phyloP scores from a whole-genome alignment of 1,284 basidiomycete species.

The Ganoderma lucidum region DNA sequence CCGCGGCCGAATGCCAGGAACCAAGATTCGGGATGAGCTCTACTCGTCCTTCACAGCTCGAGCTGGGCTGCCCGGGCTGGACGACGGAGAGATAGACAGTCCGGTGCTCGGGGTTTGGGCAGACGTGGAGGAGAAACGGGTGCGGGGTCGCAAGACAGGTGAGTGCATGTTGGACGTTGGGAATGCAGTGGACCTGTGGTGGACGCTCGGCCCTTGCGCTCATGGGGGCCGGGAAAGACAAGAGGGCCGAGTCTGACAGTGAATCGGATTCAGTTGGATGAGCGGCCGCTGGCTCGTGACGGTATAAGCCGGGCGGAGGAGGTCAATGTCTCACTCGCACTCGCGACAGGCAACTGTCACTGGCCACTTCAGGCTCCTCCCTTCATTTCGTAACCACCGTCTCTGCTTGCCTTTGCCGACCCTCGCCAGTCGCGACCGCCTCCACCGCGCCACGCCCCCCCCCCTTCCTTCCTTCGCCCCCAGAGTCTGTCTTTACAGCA shows the following conservation, averaged over 20 bases:
- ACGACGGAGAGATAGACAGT: slow-evolving; percentile 30
- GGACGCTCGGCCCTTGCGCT: not conserved
- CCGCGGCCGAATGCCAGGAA: slow-evolving; percentile 25
- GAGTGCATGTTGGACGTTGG: slow-evolving; percentile 23
- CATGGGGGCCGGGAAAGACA: slow-evolving; percentile 3
- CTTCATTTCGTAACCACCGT: not conserved
- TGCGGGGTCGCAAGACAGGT: slow-evolving; percentile 26
- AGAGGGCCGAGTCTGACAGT: slow-evolving; percentile 9
- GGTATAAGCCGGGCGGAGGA: slow-evolving; percentile 16
- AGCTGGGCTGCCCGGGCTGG: slow-evolving; percentile 18
- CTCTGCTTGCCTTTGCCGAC: not conserved
- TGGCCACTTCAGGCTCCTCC: slow-evolving; percentile 8
- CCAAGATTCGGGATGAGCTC: slow-evolving; percentile 29
- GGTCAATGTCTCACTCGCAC: not conserved
- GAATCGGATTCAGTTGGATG: not conserved
- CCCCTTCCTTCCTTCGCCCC: slow-evolving; percentile 18
- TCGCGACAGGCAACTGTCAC: not conserved
- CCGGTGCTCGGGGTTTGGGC: slow-evolving; percentile 33
- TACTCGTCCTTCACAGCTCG: slow-evolving; percentile 26
- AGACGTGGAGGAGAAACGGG: slow-evolving; percentile 27
- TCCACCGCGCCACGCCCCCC: slow-evolving; percentile 9
- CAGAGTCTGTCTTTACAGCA: slow-evolving; percentile 13
- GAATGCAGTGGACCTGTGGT: slow-evolving; percentile 9
- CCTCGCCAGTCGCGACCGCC: slow-evolving; percentile 8
- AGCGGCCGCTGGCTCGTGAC: slow-evolving; percentile 21